Conservation (phyloP, 306 rosid species). For the Cicer pinnatifidum region DNA sequence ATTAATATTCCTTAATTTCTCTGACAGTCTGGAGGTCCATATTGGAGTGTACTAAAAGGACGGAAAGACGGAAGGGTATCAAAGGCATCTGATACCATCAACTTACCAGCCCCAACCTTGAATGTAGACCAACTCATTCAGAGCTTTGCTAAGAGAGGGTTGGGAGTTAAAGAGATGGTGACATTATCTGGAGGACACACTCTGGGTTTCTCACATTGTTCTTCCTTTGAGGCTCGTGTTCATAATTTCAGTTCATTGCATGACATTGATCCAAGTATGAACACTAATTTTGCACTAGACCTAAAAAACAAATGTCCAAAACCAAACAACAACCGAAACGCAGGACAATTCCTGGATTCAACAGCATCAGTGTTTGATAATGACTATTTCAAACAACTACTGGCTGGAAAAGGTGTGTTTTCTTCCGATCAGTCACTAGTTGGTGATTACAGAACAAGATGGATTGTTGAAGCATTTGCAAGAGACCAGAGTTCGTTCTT, state of each 20-base stretch:
- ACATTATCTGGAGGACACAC: constrained; percentile 85
- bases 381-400: constrained; percentile 58
- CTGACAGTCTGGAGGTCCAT: constrained; percentile 74
- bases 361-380: constrained; percentile 78
- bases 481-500: constrained; percentile 65
- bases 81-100: constrained; percentile 63
- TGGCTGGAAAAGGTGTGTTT: constrained; percentile 64
- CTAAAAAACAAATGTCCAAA: constrained; percentile 62
- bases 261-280: constrained; percentile 62
- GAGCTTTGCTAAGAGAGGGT: constrained; percentile 70
- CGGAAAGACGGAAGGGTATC: constrained; percentile 81
- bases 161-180: constrained; percentile 67
- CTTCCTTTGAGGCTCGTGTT: constrained; percentile 63
- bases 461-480: constrained; percentile 75
- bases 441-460: constrained; percentile 61
- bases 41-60: constrained; percentile 76
- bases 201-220: constrained; percentile 78
- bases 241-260: constrained; percentile 57
- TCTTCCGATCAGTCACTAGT: constrained; percentile 69
- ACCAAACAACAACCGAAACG: constrained; percentile 53
- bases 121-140: constrained; percentile 65
- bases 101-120: constrained; percentile 72
- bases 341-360: constrained; percentile 69
- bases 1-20: constrained; percentile 5
- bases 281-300: constrained; percentile 55